Evolutionary conservation across 2,329 filamentous ascomycete species (phyloP), one percentile per base, ranked within the genome.

Genomic region (Emergomyces orientalis): DNA sequence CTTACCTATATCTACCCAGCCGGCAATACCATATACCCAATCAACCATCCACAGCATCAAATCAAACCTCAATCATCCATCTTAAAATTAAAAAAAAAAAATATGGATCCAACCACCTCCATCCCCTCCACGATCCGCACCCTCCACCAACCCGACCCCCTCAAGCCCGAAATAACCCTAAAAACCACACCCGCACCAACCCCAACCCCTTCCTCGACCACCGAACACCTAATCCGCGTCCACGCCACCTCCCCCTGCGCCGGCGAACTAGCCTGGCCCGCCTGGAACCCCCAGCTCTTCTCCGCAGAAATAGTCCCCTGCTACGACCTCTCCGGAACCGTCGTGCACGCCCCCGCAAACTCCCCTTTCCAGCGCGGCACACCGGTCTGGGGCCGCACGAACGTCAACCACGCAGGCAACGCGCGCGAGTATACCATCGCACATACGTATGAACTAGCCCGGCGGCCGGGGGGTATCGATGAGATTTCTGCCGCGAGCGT

Each of bases 201-300:
- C 1, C 37, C 37, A 4, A 57, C 22, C 62, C 69, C 63, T 39
- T 65, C 62, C 27, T 67, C 52, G 47, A 27, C 63, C 3, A 64
- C 63, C 32, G 72, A 76, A 63, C 72, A 79, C 66, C 71, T 79
- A 8, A 74, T 80, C 70, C 71, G 71, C 49, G 70, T 75, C 6
- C 71, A 75, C 54, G 67, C 74, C 57, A 71, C 71, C 45, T 72
- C 76, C 9, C 71, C 78, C 22, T 78, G 74, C 43, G 69, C 72
- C 1, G 74, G 74, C 17, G 79, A 80, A 63, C 73, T 80, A 8
- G 69, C 70, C 66, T 80, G 78, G 79, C 62, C 71, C 14, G 59
- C 64, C 1, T 59, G 25, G 25, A 41, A 39, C 39, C 62, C 67
- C 2, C 66, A 65, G 1, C 66, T 58, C 1, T 69, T 70, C 32